phyloP scores from a whole-genome alignment of 768 basidiomycete genomes.

The Mycena floridula region DNA sequence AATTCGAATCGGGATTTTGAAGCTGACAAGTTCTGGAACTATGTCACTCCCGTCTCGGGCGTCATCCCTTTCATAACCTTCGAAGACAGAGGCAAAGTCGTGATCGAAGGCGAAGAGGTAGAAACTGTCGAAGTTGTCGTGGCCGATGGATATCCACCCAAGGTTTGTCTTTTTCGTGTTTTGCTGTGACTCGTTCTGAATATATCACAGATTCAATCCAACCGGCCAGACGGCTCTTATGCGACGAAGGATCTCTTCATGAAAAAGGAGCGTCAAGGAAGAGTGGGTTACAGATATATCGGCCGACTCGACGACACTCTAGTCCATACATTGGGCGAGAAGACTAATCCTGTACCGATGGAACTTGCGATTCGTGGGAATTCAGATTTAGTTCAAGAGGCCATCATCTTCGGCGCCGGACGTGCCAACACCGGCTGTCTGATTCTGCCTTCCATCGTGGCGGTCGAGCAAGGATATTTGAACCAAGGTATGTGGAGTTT shows the following conservation, averaged over 20 bases:
- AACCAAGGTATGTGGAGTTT: background rate
- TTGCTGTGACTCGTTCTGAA: background rate
- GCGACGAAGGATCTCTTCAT: constrained; percentile 51
- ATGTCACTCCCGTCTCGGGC: constrained; percentile 28
- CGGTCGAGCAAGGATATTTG: constrained; percentile 9
- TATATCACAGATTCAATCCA: constrained; percentile 21
- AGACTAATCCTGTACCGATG: constrained; percentile 52
- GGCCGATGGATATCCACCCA: constrained; percentile 44
- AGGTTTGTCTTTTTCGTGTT: constrained; percentile 20
- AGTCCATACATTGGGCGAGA: constrained; percentile 41
- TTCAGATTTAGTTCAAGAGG: constrained; percentile 40
- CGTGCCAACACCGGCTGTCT: constrained; percentile 44
- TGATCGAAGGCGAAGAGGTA: background rate
- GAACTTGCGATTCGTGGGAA: constrained; percentile 45
- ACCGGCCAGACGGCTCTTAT: constrained; percentile 46
- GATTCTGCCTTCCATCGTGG: constrained; percentile 41
- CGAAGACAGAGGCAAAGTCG: constrained; percentile 28
- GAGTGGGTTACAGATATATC: constrained; percentile 28
- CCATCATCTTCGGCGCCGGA: constrained; percentile 47
- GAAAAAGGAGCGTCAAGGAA: constrained; percentile 31
- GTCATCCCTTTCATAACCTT: constrained; percentile 33
- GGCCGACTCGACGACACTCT: constrained; percentile 53
- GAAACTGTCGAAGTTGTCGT: constrained; percentile 43
- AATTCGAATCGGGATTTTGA: background rate
- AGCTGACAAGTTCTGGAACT: constrained; percentile 37